Base-by-base conservation (phyloP, 768 basidiomycete genomes). In the Psilocybe tampanensis region DNA sequence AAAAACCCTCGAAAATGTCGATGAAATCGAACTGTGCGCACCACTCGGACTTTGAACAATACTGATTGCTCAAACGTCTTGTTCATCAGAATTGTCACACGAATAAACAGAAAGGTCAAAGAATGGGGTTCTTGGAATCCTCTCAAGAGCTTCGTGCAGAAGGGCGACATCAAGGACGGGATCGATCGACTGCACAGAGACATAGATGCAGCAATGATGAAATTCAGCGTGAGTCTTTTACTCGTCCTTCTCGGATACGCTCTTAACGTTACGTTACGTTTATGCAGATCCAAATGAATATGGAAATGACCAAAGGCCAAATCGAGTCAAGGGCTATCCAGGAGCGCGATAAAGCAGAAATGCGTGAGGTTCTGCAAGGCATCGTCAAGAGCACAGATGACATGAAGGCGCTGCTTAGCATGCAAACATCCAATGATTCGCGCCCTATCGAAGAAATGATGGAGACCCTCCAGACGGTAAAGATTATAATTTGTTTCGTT, bases 391-490 rank as follows among this genome's bases (percentile, higher is more conserved):
- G 63, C 57, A 63, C 56, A 8, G 66, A 73, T n/a, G 76, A 77
- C 52, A 70, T 80, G 62, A 70, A 63, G 45, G 54, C 64, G 0
- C 56, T 80, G 23, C 56, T 75, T 18, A 66, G 60, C 52, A 70
- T 69, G 56, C 60, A 70, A 42, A 69, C 74, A 12, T 64, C 68
- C 44, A 60, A 62, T 26, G 61, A 71, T 43, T 62, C 72, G 41
- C 66, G 65, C 34, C 67, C 73, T 23, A 66, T 78, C 9, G 72
- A 76, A 51, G 69, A 72, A 32, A 68, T 79, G 39, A 80, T 81
- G 78, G 68, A 72, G 52, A 69, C 69, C 26, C 66, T 81, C 19
- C 79, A 79, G 63, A 74, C 68, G n/a, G 78, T 76, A 52, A 65
- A 50, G 68, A 59, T 71, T 29, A 61, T 72, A 15, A n/a, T 54